A percentile compares a stretch with the other conserved stretches of the same genome.
Evolutionary conservation across 129 eudicot genomes (phyloP).

Genomic region (Flaveria robusta): DNA sequence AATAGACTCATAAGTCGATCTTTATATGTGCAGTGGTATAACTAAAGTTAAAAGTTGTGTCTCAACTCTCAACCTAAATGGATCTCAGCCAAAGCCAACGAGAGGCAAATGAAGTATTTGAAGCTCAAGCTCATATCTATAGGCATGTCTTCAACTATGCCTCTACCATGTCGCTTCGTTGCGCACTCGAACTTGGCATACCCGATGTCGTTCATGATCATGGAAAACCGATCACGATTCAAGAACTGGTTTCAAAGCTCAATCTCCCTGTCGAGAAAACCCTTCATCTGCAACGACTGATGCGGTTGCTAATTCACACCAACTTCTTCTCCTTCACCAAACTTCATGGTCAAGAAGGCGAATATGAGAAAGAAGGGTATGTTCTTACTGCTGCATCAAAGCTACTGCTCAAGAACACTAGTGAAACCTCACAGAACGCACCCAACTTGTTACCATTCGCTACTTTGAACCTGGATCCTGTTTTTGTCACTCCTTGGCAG

Average conservation of each 20-base stretch:
- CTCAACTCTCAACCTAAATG: constrained; percentile 19
- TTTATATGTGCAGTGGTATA: not conserved
- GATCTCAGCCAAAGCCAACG: constrained; percentile 16
- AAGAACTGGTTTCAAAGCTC: constrained; percentile 28
- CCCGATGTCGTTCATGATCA: constrained; percentile 43
- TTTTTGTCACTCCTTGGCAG: constrained; percentile 26
- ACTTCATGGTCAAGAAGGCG: constrained; percentile 14
- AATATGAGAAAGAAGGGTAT: constrained; percentile 20
- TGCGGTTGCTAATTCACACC: constrained; percentile 41
- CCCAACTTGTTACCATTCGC: constrained; percentile 30
- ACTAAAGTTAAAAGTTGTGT: not conserved
- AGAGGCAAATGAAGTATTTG: constrained; percentile 29
- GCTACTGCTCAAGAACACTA: constrained; percentile 33
- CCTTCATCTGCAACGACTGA: constrained; percentile 30
- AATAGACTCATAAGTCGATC: not conserved
- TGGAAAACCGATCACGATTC: constrained; percentile 34
- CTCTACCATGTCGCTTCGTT: constrained; percentile 24
- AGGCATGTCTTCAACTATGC: constrained; percentile 32
- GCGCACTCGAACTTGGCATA: constrained; percentile 49
- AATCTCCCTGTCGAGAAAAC: constrained; percentile 28
- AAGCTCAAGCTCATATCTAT: constrained; percentile 51
- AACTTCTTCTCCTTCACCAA: constrained; percentile 34
- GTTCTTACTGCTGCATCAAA: constrained; percentile 34
- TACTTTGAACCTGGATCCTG: constrained; percentile 11
- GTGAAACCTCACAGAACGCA: not conserved